Conservation (phyloP, 2,329 filamentous ascomycete species). For the Periconia sp. region DNA sequence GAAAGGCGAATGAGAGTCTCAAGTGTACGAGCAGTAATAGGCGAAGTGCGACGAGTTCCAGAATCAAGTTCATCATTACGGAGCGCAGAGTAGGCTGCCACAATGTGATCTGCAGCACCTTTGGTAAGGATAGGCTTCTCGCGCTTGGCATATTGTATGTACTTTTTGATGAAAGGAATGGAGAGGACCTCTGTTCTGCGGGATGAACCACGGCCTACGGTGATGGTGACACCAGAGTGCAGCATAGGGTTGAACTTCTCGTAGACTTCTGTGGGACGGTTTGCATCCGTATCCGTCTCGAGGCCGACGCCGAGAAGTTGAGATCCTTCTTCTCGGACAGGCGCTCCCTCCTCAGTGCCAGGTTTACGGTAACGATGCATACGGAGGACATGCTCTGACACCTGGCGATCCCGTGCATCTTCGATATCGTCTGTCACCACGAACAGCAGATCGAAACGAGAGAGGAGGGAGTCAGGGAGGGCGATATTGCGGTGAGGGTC, state of each 20-base stretch:
- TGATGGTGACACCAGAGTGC: constrained; percentile 85
- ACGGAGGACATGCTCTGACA: constrained; percentile 94
- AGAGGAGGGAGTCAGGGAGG: constrained; percentile 91
- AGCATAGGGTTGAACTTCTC: constrained; percentile 98
- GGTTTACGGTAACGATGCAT: constrained; percentile 97
- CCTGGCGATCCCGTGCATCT: constrained; percentile 84
- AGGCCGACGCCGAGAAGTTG: constrained; percentile 89
- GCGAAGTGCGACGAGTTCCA: constrained; percentile 90
- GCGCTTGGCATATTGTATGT: constrained; percentile 96
- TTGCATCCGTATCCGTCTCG: constrained; percentile 76
- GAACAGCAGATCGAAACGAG: constrained; percentile 97
- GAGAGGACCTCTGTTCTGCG: constrained; percentile 87
- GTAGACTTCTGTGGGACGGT: constrained; percentile 83
- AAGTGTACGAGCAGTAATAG: constrained; percentile 94
- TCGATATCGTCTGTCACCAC: constrained; percentile 99
- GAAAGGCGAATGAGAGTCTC: constrained; percentile 98
- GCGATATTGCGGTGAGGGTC: constrained; percentile 99
- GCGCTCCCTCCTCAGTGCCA: constrained; percentile 91
- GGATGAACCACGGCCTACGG: constrained; percentile 73
- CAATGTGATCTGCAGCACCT: constrained; percentile 89
- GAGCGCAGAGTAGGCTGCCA: constrained; percentile 86
- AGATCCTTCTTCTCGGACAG: constrained; percentile 83
- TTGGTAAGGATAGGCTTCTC: constrained; percentile 90
- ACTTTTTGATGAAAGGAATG: constrained; percentile 99
- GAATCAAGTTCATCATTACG: constrained; percentile 96